Evolutionary conservation across 108 stramenopile species (phyloP), one percentile per base, ranked within the genome.

Genomic region (Fistulifera pelliculosa): DNA sequence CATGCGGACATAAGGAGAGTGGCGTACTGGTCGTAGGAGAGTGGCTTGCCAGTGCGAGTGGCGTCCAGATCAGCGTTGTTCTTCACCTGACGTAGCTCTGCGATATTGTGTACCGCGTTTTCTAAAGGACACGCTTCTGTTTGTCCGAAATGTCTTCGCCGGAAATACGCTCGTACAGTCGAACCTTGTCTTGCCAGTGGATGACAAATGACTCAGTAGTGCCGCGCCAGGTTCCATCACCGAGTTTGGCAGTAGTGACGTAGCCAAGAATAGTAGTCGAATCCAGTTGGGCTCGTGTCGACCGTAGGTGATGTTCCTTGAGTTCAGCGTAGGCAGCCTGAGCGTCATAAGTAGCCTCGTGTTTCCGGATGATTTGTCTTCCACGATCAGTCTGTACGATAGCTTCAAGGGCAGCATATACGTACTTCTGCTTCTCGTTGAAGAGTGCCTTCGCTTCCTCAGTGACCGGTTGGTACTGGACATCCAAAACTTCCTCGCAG

Each of bases 161-260:
- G n/a, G 19, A n/a, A 24, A 45, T 23, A 2, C 43, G 17, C 3
- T 57, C 56, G 27, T 48, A 56, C 2, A 8, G 10, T 15, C 56
- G 45, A 0, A 65, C 14, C n/a, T 57, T 12, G 24, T 65, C 40
- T 21, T 48, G 47, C 48, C 54, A 65, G 28, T 57, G 13, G 14
- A 50, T 27, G 17, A 65, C 8, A 40, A 65, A 65, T 8, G 15
- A 1, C 8, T 42, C 18, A 2, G 41, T 19, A 15, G 49, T 54
- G 15, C 53, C 62, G 18, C 27, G 1, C 25, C 53, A 54, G 1
- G 38, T 25, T 6, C 31, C 31, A 1, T 23, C 42, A 8, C 22
- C 23, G 26, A 54, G 24, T 19, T 25, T 40, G 28, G 28, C 22
- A 3, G 26, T 21, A 14, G 57, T 65, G 40, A 58, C 5, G 25